Evolutionary conservation across 1,284 basidiomycete genomes (phyloP).

Genomic region (Butyriboletus regius): DNA sequence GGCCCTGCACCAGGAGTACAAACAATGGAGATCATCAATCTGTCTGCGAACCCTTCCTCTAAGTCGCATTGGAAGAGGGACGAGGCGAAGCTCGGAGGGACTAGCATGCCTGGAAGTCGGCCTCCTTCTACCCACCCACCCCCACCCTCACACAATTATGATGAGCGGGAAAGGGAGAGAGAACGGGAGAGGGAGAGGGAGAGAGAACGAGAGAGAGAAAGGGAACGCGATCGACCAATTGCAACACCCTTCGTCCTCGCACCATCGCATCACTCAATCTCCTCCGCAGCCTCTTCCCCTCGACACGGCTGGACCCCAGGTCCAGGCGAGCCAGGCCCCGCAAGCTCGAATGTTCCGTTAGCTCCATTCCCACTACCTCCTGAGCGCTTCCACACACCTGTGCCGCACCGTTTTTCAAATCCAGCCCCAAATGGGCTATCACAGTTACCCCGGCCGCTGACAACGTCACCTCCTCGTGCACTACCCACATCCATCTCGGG

Average conservation of each 20-base stretch:
- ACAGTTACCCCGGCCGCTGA: slow-evolving; percentile 23
- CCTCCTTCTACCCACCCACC: slow-evolving; percentile 29
- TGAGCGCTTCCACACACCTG: slow-evolving; percentile 29
- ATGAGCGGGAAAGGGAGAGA: slow-evolving; percentile 23
- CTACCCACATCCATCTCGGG: slow-evolving; percentile 12
- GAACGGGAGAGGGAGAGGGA: slow-evolving; percentile 19
- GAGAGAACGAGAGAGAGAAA: slow-evolving; percentile 14
- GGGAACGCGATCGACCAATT: slow-evolving; percentile 28
- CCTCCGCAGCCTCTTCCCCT: slow-evolving; percentile 24
- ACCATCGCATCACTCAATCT: slow-evolving; percentile 28
- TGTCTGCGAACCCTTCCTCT: slow-evolving; percentile 24
- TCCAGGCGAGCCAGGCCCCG: slow-evolving; percentile 17
- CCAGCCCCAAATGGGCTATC: slow-evolving; percentile 18
- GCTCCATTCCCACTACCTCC: slow-evolving; percentile 16
- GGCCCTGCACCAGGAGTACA: slow-evolving; percentile 27
- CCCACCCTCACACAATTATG: slow-evolving; percentile 21
- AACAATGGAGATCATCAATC: slow-evolving; percentile 30
- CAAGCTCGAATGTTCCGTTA: slow-evolving; percentile 8
- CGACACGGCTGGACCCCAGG: slow-evolving; percentile 26
- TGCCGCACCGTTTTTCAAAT: slow-evolving; percentile 26
- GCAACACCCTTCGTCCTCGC: slow-evolving; percentile 31
- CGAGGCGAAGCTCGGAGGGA: slow-evolving; percentile 19
- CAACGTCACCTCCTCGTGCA: slow-evolving; percentile 26
- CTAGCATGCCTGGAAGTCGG: slow-evolving; percentile 29
- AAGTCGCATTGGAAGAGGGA: slow-evolving; percentile 30